These are phyloP conservation scores for Barbatosphaeria neglecta DNA, from an alignment of 495 filamentous ascomycete genomes.

Conservation along the genomic window DNA sequence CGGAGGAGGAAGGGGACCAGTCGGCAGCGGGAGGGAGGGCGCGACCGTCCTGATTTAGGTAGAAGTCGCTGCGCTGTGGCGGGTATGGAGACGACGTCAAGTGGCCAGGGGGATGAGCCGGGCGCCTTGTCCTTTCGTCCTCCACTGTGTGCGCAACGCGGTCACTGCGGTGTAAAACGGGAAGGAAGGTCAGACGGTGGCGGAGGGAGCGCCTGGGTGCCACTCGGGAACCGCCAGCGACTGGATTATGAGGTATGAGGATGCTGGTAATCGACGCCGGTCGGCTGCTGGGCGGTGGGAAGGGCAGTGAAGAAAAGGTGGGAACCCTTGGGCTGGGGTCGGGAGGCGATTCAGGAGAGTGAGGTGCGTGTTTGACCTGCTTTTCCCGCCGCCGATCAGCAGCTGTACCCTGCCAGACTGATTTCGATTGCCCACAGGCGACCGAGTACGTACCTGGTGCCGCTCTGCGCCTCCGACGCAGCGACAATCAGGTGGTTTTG, in stretches of 20 bases:
- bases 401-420: constrained; percentile 13
- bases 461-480: constrained; percentile 2
- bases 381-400: constrained; percentile 23
- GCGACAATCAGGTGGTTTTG: too few relatives aligned
- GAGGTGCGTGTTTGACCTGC: constrained; percentile 11
- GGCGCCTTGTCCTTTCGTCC: background rate
- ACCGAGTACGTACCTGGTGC: constrained; percentile 9
- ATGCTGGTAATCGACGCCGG: background rate
- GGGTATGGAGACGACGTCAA: too few relatives aligned
- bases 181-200: background rate
- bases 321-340: constrained; percentile 1
- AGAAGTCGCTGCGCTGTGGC: background rate
- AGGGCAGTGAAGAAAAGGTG: background rate
- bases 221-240: background rate
- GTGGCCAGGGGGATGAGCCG: background rate
- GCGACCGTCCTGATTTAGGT: background rate
- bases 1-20: too few relatives aligned
- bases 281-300: constrained; percentile 1
- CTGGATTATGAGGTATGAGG: background rate
- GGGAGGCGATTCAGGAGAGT: constrained; percentile 4
- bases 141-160: background rate
- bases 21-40: background rate
- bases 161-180: background rate
- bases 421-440: background rate
- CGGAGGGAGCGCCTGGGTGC: background rate